Base-by-base conservation (phyloP, 768 basidiomycete species). In the Tulasnella sp. region DNA sequence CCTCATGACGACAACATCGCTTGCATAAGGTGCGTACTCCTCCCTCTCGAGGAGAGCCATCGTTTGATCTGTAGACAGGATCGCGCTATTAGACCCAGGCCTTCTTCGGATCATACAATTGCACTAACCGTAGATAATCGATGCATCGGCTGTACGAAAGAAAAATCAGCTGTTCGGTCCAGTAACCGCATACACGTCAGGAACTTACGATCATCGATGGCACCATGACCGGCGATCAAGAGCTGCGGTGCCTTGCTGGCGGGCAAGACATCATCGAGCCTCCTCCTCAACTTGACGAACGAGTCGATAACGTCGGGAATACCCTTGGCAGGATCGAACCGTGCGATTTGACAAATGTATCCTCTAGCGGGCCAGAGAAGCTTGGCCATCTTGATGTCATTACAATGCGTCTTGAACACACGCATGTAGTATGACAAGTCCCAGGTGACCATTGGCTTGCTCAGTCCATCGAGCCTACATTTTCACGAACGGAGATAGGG, bases 301-400 rank as follows among this genome's bases (percentile, higher is more conserved):
- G 47, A 49, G 58, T 90, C 88, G 70, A 91, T 80, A 70, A 89
- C 86, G 68, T 84, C 79, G 60, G 85, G 85, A 64, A 86, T 86
- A 72, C 91, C 90, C 79, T 81, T 80, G 21, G 85, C 77, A 54
- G 91, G 93, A 71, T 96, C 93, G 72, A 96, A 97, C 27, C 92
- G 85, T n/a, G 93, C 93, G 61, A 97, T 74, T 70, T 97, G 94
- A 29, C 92, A 78, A 65, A 96, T 71, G 72, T 96, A 96, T 9
- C 91, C 85, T 52, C 92, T 84, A 26, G 71, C 70, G 34, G 88
- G 88, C 88, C 88, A 91, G 44, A 76, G 70, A 47, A 91, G 78
- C 68, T 86, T 84, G 65, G 74, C 67, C 87, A 88, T 90, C 75
- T 84, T 88, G 69, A 90, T 86, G 69, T 83, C 84, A 49, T 73